Evolutionary conservation across 306 rosid genomes (phyloP).

Genomic region (Quercus robur): DNA sequence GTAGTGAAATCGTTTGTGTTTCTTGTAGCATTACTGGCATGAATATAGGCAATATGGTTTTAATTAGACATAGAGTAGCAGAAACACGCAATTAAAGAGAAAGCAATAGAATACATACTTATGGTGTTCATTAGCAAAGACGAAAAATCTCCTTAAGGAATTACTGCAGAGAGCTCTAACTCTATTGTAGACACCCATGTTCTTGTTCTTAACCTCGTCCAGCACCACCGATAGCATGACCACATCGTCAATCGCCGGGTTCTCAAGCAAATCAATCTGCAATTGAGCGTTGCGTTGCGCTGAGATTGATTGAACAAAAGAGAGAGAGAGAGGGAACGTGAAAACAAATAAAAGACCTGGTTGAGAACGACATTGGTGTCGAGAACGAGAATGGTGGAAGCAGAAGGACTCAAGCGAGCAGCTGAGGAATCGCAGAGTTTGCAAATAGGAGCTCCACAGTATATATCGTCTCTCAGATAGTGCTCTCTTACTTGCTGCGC

Average conservation of each 20-base stretch:
- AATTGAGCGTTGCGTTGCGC: not conserved
- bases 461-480: slow-evolving; percentile 84
- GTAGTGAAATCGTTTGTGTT: no score
- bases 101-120: slow-evolving; percentile 34
- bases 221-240: slow-evolving; percentile 80
- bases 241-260: slow-evolving; percentile 75
- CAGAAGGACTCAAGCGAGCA: slow-evolving; percentile 59
- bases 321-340: not conserved
- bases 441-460: slow-evolving; percentile 81
- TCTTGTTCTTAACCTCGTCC: slow-evolving; percentile 86
- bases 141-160: slow-evolving; percentile 63
- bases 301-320: no score
- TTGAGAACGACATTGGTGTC: slow-evolving; percentile 93
- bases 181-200: slow-evolving; percentile 72
- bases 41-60: no score
- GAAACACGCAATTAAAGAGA: no score
- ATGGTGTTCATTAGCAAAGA: slow-evolving; percentile 89
- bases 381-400: slow-evolving; percentile 69
- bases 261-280: slow-evolving; percentile 97
- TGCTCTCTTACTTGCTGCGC: slow-evolving; percentile 85
- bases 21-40: no score
- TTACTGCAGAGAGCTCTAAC: slow-evolving; percentile 68
- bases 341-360: slow-evolving; percentile 42
- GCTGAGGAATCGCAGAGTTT: slow-evolving; percentile 45
- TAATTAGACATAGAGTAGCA: no score